Percentiles rank a stretch among this genome's conserved stretches.
Conservation (phyloP, 176 grass and related monocot genomes). For the Carex myosuroides region DNA sequence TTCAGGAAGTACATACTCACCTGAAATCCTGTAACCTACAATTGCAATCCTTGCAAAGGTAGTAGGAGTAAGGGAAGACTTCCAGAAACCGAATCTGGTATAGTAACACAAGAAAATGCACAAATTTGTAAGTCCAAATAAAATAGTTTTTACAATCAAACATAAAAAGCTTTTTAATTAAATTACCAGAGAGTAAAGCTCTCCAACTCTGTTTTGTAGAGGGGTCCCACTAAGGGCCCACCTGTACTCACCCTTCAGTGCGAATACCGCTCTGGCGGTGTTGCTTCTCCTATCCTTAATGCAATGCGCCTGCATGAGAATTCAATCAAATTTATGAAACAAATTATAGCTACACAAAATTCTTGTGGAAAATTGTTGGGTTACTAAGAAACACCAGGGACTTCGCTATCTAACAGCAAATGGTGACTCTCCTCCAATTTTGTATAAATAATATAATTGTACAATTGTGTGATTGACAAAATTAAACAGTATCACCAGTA, state of each 20-base stretch:
- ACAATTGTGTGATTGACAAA: neutral
- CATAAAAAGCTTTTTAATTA: neutral
- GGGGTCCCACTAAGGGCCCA: constrained; percentile 99
- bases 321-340: neutral
- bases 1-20: constrained; percentile 30
- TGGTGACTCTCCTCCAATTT: neutral
- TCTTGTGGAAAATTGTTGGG: neutral
- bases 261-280: constrained; percentile 90
- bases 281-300: constrained; percentile 87
- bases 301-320: constrained; percentile 63
- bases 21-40: constrained; percentile 66
- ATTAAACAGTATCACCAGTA: neutral
- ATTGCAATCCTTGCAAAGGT: constrained; percentile 92
- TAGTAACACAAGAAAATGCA: constrained; percentile 25
- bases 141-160: constrained; percentile 8
- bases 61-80: constrained; percentile 80
- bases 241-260: constrained; percentile 66
- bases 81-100: constrained; percentile 89
- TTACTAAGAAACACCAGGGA: neutral
- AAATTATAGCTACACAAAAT: neutral
- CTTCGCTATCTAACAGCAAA: neutral
- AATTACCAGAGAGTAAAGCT: constrained; percentile 89
- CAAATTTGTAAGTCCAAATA: constrained; percentile 20
- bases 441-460: neutral
- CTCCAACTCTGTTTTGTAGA: constrained; percentile 93